Base-by-base conservation (phyloP, 2,329 filamentous ascomycete genomes). In the Dactylonectria macrodidyma region DNA sequence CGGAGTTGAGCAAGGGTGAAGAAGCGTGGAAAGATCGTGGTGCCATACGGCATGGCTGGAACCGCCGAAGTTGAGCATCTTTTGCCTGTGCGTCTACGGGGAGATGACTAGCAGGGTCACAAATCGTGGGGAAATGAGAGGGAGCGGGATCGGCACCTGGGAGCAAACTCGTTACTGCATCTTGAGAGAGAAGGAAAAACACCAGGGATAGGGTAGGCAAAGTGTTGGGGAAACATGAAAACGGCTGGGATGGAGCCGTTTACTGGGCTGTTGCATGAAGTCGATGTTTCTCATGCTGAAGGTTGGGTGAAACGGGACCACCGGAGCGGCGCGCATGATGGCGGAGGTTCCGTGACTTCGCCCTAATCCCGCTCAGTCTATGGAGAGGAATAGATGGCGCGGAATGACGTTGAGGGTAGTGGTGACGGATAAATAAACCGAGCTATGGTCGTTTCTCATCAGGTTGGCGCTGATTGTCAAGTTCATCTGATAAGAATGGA, bases 311-410 rank as follows among this genome's bases (percentile, higher is more conserved):
- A 44, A 55, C 61, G 61, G 61, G 47, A 64, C 61, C 61, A 44
- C 61, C 61, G 61, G 59, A 9, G n/a, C 19, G 8, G 51, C 16
- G 34, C 36, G 11, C 59, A 62, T 62, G 34, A 59, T 46, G 61
- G 47, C 61, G 61, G 61, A 46, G 24, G 61, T 64, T 59, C 61
- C 61, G 63, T 57, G 14, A 46, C 62, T 19, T 33, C 48, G 57
- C 59, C 26, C n/a, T 22, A 62, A 57, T 66, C 61, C 63, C 58
- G 58, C 54, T 26, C 16, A 8, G n/a, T n/a, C 30, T 11, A 41
- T 12, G 9, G 10, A 30, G 10, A 36, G n/a, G 22, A 19, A 24
- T n/a, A 9, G 19, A 5, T 14, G 14, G 24, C 5, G 41, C 55
- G 55, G 55, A 58, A 47, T 58, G 26, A 33, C 11, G 26, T 10